Evolutionary conservation across 441 rosid genomes (phyloP).

Genomic region (Brassica balearica): DNA sequence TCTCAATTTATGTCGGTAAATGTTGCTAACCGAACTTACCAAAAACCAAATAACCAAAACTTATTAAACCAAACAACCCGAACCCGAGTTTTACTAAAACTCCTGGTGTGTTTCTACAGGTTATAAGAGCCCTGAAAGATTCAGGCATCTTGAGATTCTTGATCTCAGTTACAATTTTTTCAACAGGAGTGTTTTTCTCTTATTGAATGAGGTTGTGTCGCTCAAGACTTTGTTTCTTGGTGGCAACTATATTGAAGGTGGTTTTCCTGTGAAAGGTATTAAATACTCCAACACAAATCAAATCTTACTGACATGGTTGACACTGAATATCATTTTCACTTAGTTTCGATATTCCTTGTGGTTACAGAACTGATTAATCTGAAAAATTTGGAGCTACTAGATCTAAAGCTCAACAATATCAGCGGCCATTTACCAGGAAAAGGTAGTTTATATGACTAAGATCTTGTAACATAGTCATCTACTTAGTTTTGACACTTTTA

Average conservation of each 20-base stretch:
- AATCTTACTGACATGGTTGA: neutral
- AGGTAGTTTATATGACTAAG: conserved; percentile 10
- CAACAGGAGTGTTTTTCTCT: neutral
- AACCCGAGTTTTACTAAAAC: neutral
- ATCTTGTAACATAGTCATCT: neutral
- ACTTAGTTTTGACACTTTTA: neutral
- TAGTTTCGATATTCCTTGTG: conserved; percentile 11
- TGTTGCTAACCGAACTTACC: neutral
- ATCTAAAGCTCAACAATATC: conserved; percentile 14
- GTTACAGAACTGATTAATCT: conserved; percentile 20
- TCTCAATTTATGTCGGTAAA: neutral
- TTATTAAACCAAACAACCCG: neutral
- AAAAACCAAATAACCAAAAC: neutral
- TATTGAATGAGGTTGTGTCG: neutral
- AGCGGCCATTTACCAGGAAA: conserved; percentile 20
- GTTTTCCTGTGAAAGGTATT: conserved; percentile 15
- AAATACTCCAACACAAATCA: neutral
- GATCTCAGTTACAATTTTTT: conserved; percentile 10
- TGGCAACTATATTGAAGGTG: conserved; percentile 6
- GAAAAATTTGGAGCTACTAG: conserved; percentile 31
- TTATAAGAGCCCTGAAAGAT: conserved; percentile 1
- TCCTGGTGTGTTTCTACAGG: neutral
- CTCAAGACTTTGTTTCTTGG: conserved; percentile 33
- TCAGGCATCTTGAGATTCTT: conserved; percentile 25
- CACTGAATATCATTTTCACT: neutral